These are phyloP conservation scores for Aureobasidium pullulans DNA, from an alignment of 2,329 filamentous ascomycete species.

Conservation along the genomic window DNA sequence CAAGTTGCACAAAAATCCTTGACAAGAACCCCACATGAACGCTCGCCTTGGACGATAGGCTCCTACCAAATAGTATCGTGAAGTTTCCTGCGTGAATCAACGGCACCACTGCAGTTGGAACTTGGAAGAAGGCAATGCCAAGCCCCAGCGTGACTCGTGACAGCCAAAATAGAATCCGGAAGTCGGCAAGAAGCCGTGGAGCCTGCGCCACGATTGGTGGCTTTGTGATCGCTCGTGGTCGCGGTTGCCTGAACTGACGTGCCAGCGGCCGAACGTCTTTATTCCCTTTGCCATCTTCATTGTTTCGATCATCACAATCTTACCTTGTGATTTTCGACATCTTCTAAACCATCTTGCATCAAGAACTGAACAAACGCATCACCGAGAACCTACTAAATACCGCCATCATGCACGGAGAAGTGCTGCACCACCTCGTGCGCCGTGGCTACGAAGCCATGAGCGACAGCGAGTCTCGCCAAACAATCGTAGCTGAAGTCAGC, in stretches of 20 bases:
- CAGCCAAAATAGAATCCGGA: not conserved
- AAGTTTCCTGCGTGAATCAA: not conserved
- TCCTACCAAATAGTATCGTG: not conserved
- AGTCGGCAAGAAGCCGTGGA: not conserved
- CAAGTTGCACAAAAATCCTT: too few relatives aligned
- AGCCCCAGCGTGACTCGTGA: not conserved
- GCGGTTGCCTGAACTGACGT: slow-evolving; percentile 2
- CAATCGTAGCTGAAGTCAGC: slow-evolving; percentile 19
- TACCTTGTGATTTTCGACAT: not conserved
- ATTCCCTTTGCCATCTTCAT: not conserved
- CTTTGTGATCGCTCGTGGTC: not conserved
- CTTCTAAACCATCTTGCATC: not conserved
- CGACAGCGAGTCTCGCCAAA: slow-evolving; percentile 12
- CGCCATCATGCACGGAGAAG: slow-evolving; percentile 20
- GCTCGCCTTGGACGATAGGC: too few relatives aligned
- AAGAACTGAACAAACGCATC: not conserved
- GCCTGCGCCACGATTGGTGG: not conserved
- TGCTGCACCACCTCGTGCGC: slow-evolving; percentile 26
- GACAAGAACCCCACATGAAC: too few relatives aligned
- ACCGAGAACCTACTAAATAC: not conserved
- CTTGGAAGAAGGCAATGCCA: not conserved
- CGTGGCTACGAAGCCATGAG: slow-evolving; percentile 25
- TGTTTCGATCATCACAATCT: not conserved
- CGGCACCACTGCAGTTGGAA: not conserved
- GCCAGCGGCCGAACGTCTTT: not conserved